These are phyloP conservation scores for Venturia pyrina DNA, from an alignment of 2,329 filamentous ascomycete species.

Conservation along the genomic window DNA sequence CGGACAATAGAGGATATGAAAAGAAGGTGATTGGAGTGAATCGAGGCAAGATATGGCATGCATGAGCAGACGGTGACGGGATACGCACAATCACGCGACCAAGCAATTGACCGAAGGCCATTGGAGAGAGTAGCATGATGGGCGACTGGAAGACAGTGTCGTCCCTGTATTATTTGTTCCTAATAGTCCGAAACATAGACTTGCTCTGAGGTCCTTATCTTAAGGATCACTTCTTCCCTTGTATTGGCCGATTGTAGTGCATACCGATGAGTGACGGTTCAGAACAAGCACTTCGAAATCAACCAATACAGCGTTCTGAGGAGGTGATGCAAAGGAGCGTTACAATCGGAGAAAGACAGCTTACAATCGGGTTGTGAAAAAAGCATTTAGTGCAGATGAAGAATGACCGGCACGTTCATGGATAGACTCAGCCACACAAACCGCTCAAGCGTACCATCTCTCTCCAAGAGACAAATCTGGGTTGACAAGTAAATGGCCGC, in stretches of 20 bases:
- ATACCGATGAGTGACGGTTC: neutral
- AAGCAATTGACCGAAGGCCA: neutral
- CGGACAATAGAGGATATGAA: conserved; percentile 5
- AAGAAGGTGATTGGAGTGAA: neutral
- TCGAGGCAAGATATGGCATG: neutral
- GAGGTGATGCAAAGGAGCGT: neutral
- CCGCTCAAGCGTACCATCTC: no score
- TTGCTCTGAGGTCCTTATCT: neutral
- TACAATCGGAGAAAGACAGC: neutral
- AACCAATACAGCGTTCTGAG: neutral
- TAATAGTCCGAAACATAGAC: conserved; percentile 7
- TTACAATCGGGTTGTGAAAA: neutral
- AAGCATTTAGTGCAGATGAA: no score
- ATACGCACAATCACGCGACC: neutral
- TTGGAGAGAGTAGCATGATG: conserved; percentile 4
- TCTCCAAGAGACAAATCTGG: no score
- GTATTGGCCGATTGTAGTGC: neutral
- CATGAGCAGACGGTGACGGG: neutral
- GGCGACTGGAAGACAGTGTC: neutral
- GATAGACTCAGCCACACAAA: no score
- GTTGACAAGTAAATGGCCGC: no score
- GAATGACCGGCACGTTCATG: no score
- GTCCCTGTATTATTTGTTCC: conserved; percentile 9
- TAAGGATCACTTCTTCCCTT: neutral
- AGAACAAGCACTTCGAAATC: neutral